Base-by-base conservation (phyloP, 768 basidiomycete genomes). In the Phaeotremella skinneri region DNA sequence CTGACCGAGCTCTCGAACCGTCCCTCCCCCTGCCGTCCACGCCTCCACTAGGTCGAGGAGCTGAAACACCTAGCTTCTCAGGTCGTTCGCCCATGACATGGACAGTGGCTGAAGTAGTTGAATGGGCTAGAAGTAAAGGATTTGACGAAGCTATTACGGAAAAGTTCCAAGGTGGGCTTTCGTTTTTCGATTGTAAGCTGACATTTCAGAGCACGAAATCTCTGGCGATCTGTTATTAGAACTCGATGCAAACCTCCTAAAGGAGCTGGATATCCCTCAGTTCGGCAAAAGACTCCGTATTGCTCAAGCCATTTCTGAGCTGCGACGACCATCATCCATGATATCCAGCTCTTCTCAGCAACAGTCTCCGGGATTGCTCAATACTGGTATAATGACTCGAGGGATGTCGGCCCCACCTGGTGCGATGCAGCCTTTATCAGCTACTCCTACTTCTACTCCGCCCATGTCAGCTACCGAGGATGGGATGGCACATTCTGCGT, bases 141-240 rank as follows among this genome's bases (percentile, higher is more conserved):
- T 96, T 98, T 56, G 91, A 91, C 63, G 81, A 86, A 49, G 82
- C 84, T 47, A 86, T 92, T 2, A 87, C 87, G 66, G 83, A 85
- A 56, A 93, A 89, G 73, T 97, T 99, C 72, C 85, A 82, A 41
- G 91, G 91, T 90, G 66, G 61, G 84, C 80, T 26, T 25, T n/a
- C 31, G 13, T n/a, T 52, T 45, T 27, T 27, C 20, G n/a, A 3
- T 64, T 31, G 27, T 6, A 32, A 45, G 50, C 67, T 62, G 47
- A 68, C 45, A 34, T 26, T 60, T 41, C 73, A 92, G 94, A 98
- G 79, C 92, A 99, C 85, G 96, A 99, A 79, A 98, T 99, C 54
- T 90, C 92, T 0, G 96, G 96, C 20, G 96, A 99, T 68, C 90
- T 98, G 30, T 84, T 99, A 5, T 85, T 98, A 55, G 94, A 96